Evolutionary conservation across 139 green algal species (phyloP).

Genomic region (Chlamydomonas sp.): DNA sequence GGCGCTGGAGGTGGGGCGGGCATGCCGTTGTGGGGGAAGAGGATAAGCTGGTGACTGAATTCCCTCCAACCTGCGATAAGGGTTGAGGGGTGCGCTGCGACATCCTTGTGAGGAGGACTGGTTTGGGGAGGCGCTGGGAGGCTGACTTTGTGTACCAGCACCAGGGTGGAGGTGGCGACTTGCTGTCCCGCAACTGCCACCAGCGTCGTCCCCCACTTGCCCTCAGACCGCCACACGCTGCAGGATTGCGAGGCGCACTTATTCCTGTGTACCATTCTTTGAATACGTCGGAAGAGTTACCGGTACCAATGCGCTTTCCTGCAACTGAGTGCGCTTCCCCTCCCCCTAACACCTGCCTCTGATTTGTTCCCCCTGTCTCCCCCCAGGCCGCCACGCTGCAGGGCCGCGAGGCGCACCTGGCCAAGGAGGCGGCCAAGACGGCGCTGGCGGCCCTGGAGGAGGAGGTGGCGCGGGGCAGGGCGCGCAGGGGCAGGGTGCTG

Average conservation of each 20-base stretch:
- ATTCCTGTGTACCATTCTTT: not conserved
- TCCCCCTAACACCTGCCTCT: not conserved
- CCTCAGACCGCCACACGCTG: too few species aligned
- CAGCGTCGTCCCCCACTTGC: too few species aligned
- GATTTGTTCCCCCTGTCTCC: not conserved
- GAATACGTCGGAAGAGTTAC: not conserved
- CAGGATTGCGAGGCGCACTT: too few species aligned
- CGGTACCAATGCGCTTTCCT: not conserved
- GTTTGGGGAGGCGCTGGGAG: not conserved
- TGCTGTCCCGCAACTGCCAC: not conserved
- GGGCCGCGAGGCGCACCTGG: constrained; percentile 32
- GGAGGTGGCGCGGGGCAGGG: constrained; percentile 33
- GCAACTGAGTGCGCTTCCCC: not conserved
- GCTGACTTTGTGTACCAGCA: not conserved
- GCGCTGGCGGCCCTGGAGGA: constrained; percentile 45
- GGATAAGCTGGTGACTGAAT: not conserved
- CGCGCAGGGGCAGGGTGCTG: constrained; percentile 9
- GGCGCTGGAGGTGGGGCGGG: constrained; percentile 26
- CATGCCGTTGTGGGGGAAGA: not conserved
- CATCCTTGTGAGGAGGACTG: not conserved
- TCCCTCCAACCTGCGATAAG: not conserved
- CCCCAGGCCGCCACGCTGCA: not conserved
- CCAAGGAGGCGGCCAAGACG: constrained; percentile 60
- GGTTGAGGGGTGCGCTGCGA: too few species aligned
- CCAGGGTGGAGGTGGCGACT: too few species aligned